phyloP scores from a whole-genome alignment of 352 stramenopile species.

The Phytophthora kernoviae region DNA sequence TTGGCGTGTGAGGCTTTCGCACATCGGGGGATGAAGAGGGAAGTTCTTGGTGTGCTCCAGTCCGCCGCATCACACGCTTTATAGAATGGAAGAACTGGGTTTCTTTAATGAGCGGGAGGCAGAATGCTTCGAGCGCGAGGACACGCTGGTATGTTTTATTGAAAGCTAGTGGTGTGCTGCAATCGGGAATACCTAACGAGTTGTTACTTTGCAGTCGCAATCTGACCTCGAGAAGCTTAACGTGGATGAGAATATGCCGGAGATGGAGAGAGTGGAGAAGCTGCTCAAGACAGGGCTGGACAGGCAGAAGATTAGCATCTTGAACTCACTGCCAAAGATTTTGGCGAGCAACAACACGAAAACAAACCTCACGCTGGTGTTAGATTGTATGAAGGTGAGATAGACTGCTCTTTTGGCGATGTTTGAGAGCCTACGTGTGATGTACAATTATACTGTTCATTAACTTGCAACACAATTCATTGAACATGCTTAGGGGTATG shows the following conservation, averaged over 20 bases:
- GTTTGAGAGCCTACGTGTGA: background rate
- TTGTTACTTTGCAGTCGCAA: conserved; percentile 50
- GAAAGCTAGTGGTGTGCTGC: background rate
- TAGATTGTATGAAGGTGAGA: conserved; percentile 80
- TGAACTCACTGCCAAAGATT: conserved; percentile 72
- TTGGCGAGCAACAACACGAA: conserved; percentile 79
- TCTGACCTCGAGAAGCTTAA: conserved; percentile 88
- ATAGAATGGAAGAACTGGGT: conserved; percentile 76
- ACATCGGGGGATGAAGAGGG: conserved; percentile 49
- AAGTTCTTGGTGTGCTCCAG: conserved; percentile 17
- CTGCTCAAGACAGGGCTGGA: conserved; percentile 77
- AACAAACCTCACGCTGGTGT: conserved; percentile 54
- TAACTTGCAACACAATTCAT: background rate
- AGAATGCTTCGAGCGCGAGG: conserved; percentile 85
- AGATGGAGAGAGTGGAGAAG: conserved; percentile 82
- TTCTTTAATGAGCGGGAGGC: conserved; percentile 87
- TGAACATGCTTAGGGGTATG: conserved; percentile 44
- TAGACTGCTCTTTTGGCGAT: background rate
- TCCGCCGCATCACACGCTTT: conserved; percentile 20
- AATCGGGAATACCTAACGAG: background rate
- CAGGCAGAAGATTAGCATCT: conserved; percentile 82
- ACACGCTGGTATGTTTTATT: conserved; percentile 61
- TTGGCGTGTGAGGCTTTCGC: conserved; percentile 22
- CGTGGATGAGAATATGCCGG: conserved; percentile 82
- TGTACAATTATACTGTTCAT: background rate